phyloP scores from a whole-genome alignment of 306 rosid genomes.

The Fragaria nilgerrensis region DNA sequence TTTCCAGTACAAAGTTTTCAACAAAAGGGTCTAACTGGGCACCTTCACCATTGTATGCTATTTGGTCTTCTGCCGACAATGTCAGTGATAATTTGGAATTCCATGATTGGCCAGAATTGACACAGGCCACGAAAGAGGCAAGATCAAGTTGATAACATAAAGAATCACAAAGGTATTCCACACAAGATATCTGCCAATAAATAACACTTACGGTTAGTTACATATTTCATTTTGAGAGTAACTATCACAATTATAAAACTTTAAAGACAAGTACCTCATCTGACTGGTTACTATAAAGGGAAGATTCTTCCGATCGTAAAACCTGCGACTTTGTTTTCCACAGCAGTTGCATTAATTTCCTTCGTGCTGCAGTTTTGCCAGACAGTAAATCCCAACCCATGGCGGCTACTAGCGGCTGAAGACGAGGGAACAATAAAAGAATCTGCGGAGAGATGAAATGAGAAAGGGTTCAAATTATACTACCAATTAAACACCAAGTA shows the following conservation, averaged over 20 bases:
- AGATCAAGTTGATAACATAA: slow-evolving; percentile 91
- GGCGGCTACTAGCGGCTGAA: slow-evolving; percentile 85
- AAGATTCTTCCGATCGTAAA: slow-evolving; percentile 77
- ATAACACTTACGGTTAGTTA: slow-evolving; percentile 20
- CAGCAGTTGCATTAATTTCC: slow-evolving; percentile 83
- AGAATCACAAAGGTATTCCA: slow-evolving; percentile 87
- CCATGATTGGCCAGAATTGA: slow-evolving; percentile 90
- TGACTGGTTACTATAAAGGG: slow-evolving; percentile 64
- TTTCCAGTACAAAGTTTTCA: slow-evolving; percentile 92
- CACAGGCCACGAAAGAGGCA: slow-evolving; percentile 86
- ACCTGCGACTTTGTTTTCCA: slow-evolving; percentile 89
- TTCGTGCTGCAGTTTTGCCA: slow-evolving; percentile 71
- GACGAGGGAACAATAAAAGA: slow-evolving; percentile 83
- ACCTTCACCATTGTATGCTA: slow-evolving; percentile 45
- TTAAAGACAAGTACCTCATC: slow-evolving; percentile 69
- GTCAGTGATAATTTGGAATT: slow-evolving; percentile 65
- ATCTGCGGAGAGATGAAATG: slow-evolving; percentile 41
- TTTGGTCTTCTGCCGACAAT: slow-evolving; percentile 62
- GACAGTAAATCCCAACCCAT: slow-evolving; percentile 98
- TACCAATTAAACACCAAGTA: slow-evolving; percentile 20
- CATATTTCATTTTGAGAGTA: slow-evolving; percentile 28
- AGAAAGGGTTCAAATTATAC: slow-evolving; percentile 15
- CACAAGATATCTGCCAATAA: slow-evolving; percentile 73
- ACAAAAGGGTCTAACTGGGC: slow-evolving; percentile 70
- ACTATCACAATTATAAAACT: slow-evolving; percentile 26